phyloP scores from a whole-genome alignment of 805 yeast genomes.

The Barnettozyma populi region DNA sequence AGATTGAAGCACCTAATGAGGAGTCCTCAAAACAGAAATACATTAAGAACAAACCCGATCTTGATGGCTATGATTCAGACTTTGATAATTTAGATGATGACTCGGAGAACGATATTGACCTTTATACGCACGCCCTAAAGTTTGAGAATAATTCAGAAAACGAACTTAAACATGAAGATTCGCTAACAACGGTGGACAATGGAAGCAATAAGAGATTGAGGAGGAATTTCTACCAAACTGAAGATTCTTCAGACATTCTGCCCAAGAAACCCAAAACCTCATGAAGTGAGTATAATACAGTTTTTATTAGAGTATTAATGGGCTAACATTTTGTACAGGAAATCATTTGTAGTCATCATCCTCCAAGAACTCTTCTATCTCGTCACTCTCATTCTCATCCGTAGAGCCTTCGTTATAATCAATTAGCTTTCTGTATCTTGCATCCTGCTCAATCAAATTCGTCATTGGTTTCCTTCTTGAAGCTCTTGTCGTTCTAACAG shows the following conservation, averaged over 20 bases:
- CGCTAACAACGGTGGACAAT: slow-evolving; percentile 17
- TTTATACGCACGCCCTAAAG: slow-evolving; percentile 17
- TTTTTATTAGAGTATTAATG: not conserved
- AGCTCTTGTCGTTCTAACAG: slow-evolving; percentile 11
- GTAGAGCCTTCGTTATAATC: slow-evolving; percentile 15
- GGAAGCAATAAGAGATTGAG: slow-evolving; percentile 8
- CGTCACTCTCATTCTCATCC: slow-evolving; percentile 7
- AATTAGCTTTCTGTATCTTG: slow-evolving; percentile 11
- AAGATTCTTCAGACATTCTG: not conserved
- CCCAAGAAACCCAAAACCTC: slow-evolving; percentile 1
- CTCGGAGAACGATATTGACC: slow-evolving; percentile 17
- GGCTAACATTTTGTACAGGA: not conserved
- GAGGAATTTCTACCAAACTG: slow-evolving; percentile 10
- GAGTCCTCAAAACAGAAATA: not conserved
- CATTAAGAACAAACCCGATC: not conserved
- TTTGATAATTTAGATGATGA: slow-evolving; percentile 20
- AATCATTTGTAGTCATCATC: slow-evolving; percentile 11
- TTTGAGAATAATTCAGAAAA: slow-evolving; percentile 16
- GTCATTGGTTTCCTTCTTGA: slow-evolving; percentile 17
- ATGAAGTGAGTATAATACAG: not conserved
- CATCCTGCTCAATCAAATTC: slow-evolving; percentile 17
- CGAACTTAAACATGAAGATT: slow-evolving; percentile 16
- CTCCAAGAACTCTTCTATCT: slow-evolving; percentile 7
- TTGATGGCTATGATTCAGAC: slow-evolving; percentile 15
- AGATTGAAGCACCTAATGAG: no score